Base-by-base conservation (phyloP, 1,139 yeast genomes). In the Candida tropicalis region DNA sequence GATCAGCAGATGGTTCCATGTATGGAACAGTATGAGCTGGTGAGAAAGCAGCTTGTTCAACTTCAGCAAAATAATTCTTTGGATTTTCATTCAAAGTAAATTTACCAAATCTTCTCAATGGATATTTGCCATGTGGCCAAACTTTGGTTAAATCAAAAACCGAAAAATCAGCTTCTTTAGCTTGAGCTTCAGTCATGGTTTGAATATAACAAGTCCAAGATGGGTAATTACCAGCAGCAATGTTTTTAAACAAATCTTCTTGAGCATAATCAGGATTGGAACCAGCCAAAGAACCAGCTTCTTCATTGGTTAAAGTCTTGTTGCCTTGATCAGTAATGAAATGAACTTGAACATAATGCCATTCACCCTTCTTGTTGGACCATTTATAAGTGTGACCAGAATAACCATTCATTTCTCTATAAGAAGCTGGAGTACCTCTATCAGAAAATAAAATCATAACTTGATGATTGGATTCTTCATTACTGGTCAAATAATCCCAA, bases 11-110 rank as follows among this genome's bases (percentile, higher is more conserved):
- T 41, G 96, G 79, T 66, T 85, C 89, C 77, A 84, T 81, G 56
- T 85, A 87, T 45, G 95, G 95, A 45, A 87, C 88, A 29, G 90
- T 80, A 67, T 87, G 89, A 33, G 90, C 78, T 48, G 96, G 96
- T 38, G 90, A 75, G 68, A 87, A 85, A 11, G 91, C 91, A 51
- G 85, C 84, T 67, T 84, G 91, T 68, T 85, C 93, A 57, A 84
- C 82, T 63, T 85, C 91, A 54, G 89, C 89, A 68, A 84, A 84
- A 70, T 84, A 85, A 68, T 85, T 85, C 64, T 79, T 70, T 52
- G 90, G 87, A 70, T 85, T 85, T 65, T 79, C 81, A 69, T 85
- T 82, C 59, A 85, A 73, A 26, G 77, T 75, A 52, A 85, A 73
- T 66, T 79, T 78, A 62, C 91, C 93, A 63, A 85, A 82, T 58